Base-by-base conservation (phyloP, 2,329 filamentous ascomycete species). In the Apiospora kogelbergensis region DNA sequence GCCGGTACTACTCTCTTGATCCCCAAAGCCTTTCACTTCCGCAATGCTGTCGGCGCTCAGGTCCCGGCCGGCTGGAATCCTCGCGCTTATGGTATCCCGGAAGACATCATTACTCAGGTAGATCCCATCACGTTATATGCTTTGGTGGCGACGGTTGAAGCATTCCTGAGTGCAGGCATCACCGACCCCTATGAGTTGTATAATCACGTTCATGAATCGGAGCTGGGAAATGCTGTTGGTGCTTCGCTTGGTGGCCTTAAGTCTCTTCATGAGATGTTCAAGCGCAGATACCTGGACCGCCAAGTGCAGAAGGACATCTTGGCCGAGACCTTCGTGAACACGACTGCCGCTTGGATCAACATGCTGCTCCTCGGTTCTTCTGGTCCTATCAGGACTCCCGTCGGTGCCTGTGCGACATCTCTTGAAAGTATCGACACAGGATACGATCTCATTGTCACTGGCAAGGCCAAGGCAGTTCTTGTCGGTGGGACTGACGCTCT, bases 331-430 rank as follows among this genome's bases (percentile, higher is more conserved):
- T 81, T 79, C 69, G 60, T 78, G 45, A 81, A 81, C 71, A 78
- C 81, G 0, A 71, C 72, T 0, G 74, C 71, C 1, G 80, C 81
- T 0, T 82, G 80, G 80, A 69, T 80, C n/a, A 82, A 83, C 65
- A 82, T 83, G 80, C 77, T 83, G 13, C 74, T 82, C n/a, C 73
- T 80, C n/a, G 73, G 71, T 3, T 72, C 78, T 0, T 70, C 76
- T 0, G 81, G 81, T 0, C 79, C 81, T 0, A 80, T 77, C 24
- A 73, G 72, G 5, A 79, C 81, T 0, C 80, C 80, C 1, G 77
- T 78, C 0, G 80, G 80, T 0, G 77, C 80, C 1, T 83, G 80
- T 40, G 80, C 81, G 0, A 83, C 80, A 0, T 72, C 75, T 0
- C 44, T 83, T 2, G 80, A 82, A 70, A 77, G 76, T 0, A 67